Base-by-base conservation (phyloP, 768 basidiomycete genomes). In the Russula virescens region DNA sequence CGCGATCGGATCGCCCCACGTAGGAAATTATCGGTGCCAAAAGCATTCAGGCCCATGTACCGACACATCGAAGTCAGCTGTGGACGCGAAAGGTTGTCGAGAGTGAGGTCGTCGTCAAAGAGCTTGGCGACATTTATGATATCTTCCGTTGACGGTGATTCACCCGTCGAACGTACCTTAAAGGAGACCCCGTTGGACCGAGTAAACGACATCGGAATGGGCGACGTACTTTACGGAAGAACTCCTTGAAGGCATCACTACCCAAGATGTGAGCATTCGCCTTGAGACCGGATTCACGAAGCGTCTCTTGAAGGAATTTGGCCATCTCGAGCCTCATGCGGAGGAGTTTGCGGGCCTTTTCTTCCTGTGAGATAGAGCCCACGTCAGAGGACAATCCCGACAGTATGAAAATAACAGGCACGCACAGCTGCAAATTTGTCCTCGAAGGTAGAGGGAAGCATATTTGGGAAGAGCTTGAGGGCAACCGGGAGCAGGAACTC, bases 1-100 rank as follows among this genome's bases (percentile, higher is more conserved):
- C 93, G 84, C 47, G 84, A 83, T 26, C 93, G 88, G 72, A 99
- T 91, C 40, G 89, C 85, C 40, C 93, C 93, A 50, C 96, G 89
- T 48, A 99, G 81, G 77, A 97, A 98, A 76, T 98, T 98, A 75
- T 99, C 97, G 18, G 96, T 98, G 49, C 97, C 97, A 71, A 98
- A 99, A 3, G 96, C 95, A 76, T 98, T 96, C 70, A 98, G 83
- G 59, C 89, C 92, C 94, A 99, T 97, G 73, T 99, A 98, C 61
- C 94, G 83, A 68, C 87, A 97, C 89, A 96, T 97, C 0, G 93
- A 95, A 21, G 96, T 94, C 31, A 98, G 83, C 75, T 98, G 97
- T n/a, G 97, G 97, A 28, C 97, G 86, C 7, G 96, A 94, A 61
- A 99, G 80, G 73, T 99, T 99, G 81, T 98, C 97, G 49, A 99